These are phyloP conservation scores for Penicillium sp. DNA, from an alignment of 2,329 filamentous ascomycete genomes.

Conservation along the genomic window DNA sequence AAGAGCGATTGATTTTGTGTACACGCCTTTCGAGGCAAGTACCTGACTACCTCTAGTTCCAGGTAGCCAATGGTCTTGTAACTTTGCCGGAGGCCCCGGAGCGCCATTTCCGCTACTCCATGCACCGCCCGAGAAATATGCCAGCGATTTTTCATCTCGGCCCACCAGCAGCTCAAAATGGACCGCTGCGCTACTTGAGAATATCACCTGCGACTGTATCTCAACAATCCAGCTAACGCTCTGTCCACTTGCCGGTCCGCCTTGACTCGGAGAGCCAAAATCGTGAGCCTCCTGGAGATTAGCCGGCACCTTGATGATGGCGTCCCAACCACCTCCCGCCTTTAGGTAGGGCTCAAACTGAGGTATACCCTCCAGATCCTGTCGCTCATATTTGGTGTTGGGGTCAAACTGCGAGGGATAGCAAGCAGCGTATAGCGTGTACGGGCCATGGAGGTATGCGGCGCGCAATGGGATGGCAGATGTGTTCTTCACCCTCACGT, in stretches of 20 bases:
- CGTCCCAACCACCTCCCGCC: constrained; percentile 83
- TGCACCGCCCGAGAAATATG: constrained; percentile 61
- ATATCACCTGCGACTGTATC: constrained; percentile 87
- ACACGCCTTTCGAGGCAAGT: constrained; percentile 71
- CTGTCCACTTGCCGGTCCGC: constrained; percentile 42
- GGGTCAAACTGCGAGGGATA: constrained; percentile 83
- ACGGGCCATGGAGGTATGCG: constrained; percentile 94
- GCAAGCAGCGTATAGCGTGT: constrained; percentile 82
- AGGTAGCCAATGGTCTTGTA: constrained; percentile 74
- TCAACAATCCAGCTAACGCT: constrained; percentile 86
- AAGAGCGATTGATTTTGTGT: constrained; percentile 74
- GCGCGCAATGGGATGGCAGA: constrained; percentile 87
- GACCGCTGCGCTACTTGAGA: constrained; percentile 83
- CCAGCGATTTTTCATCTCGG: constrained; percentile 79
- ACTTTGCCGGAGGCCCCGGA: constrained; percentile 67
- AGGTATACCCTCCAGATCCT: constrained; percentile 71
- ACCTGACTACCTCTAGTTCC: constrained; percentile 55
- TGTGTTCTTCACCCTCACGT: constrained; percentile 88
- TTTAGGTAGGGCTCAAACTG: constrained; percentile 97
- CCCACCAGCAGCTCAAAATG: constrained; percentile 84
- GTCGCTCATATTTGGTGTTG: constrained; percentile 71
- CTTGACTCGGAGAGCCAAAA: constrained; percentile 47
- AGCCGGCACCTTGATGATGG: constrained; percentile 76
- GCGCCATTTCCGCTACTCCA: constrained; percentile 49
- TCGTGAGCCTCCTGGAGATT: constrained; percentile 52